Conservation (phyloP, 371 early-diverging fungal genomes). For the Lichtheimia hyalospora region DNA sequence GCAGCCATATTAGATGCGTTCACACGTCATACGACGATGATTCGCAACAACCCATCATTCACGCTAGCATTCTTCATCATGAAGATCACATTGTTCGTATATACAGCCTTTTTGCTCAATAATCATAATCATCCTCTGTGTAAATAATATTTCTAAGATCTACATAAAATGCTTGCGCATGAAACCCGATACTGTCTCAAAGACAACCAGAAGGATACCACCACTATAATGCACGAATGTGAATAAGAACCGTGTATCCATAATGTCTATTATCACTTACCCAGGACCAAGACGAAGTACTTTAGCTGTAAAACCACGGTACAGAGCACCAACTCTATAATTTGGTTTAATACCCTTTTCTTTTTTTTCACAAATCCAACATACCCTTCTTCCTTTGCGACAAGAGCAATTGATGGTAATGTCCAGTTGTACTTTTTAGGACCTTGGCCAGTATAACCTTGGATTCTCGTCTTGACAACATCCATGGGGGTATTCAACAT, state of each 20-base stretch:
- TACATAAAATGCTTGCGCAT: slow-evolving; percentile 76
- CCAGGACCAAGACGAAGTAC: slow-evolving; percentile 97
- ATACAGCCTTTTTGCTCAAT: slow-evolving; percentile 10
- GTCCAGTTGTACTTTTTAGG: slow-evolving; percentile 87
- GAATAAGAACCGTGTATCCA: not conserved
- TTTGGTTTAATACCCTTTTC: not conserved
- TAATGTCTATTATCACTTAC: slow-evolving; percentile 49
- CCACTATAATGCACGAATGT: slow-evolving; percentile 29
- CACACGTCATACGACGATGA: slow-evolving; percentile 7
- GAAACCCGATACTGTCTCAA: slow-evolving; percentile 83
- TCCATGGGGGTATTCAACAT: slow-evolving; percentile 95
- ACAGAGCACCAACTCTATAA: slow-evolving; percentile 75
- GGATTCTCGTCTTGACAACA: slow-evolving; percentile 96
- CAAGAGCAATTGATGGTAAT: slow-evolving; percentile 79
- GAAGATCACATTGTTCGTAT: slow-evolving; percentile 20
- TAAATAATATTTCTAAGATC: slow-evolving; percentile 13
- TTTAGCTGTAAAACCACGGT: slow-evolving; percentile 96
- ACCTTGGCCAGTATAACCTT: slow-evolving; percentile 72
- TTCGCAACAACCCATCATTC: slow-evolving; percentile 5
- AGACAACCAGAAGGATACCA: slow-evolving; percentile 91
- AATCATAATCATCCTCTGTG: slow-evolving; percentile 6
- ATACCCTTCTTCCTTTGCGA: slow-evolving; percentile 91
- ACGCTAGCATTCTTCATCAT: slow-evolving; percentile 15
- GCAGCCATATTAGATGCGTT: slow-evolving; percentile 16
- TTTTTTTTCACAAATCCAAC: not conserved